Conservation (phyloP, 2,329 filamentous ascomycete species). For the Sphaerulina populicola region DNA sequence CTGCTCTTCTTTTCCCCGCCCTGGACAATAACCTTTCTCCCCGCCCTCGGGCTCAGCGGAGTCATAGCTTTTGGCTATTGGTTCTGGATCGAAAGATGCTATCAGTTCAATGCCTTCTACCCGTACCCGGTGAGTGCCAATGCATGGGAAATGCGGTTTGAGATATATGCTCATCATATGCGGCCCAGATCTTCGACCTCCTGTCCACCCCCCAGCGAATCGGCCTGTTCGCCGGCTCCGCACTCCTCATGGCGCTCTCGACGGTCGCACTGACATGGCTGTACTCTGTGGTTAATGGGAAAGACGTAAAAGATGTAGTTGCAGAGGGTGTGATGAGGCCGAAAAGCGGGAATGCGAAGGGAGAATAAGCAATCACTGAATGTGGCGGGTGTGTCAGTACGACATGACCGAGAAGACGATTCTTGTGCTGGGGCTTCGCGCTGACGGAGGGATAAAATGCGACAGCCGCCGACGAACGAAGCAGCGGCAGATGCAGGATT, state of each 20-base stretch:
- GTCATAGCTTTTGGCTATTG: conserved; percentile 60
- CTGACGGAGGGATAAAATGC: no score
- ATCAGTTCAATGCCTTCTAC: conserved; percentile 61
- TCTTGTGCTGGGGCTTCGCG: no score
- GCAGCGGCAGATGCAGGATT: no score
- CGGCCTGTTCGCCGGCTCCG: conserved; percentile 38
- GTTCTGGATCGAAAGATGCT: conserved; percentile 70
- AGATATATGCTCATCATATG: background rate
- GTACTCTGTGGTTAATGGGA: conserved; percentile 59
- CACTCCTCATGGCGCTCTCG: conserved; percentile 61
- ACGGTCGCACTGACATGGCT: conserved; percentile 61
- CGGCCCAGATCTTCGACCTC: conserved; percentile 52
- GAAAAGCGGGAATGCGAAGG: conserved; percentile 25
- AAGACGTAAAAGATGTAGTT: conserved; percentile 14
- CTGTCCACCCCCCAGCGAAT: conserved; percentile 58
- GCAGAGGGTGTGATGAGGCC: conserved; percentile 13
- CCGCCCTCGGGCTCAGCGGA: conserved; percentile 51
- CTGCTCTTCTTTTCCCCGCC: conserved; percentile 62
- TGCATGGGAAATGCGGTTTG: background rate
- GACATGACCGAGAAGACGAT: no score
- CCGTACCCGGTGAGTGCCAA: conserved; percentile 58
- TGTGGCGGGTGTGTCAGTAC: no score
- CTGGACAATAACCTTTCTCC: conserved; percentile 57
- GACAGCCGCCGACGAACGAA: no score
- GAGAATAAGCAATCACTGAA: conserved; percentile 11